Percentiles rank a stretch among this genome's conserved stretches.
phyloP scores from a whole-genome alignment of 495 filamentous ascomycete genomes.

The Penicillium atrosanguineum region DNA sequence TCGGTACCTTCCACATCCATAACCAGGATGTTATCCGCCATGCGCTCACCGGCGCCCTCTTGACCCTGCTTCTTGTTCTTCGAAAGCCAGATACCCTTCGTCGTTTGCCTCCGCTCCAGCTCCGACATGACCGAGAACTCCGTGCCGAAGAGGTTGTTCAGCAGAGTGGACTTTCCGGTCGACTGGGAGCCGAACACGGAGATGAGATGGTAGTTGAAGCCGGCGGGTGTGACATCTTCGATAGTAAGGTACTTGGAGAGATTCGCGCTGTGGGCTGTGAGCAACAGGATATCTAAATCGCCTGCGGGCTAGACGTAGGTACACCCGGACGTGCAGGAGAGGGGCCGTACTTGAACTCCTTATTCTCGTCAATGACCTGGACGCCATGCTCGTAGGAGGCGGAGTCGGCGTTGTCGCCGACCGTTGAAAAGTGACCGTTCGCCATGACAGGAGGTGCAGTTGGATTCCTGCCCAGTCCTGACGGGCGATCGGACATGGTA shows the following conservation, averaged over 20 bases:
- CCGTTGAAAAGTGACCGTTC: constrained; percentile 85
- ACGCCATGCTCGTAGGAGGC: constrained; percentile 83
- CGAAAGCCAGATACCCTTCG: constrained; percentile 99
- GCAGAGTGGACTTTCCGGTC: constrained; percentile 94
- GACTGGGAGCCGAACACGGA: constrained; percentile 99
- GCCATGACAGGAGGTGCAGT: constrained; percentile 61
- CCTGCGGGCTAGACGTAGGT: neutral
- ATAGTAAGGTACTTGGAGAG: constrained; percentile 76
- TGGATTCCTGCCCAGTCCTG: constrained; percentile 32
- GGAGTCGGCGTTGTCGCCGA: constrained; percentile 66
- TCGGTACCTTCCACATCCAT: constrained; percentile 99
- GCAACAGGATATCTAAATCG: constrained; percentile 4
- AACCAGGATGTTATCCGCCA: constrained; percentile 97
- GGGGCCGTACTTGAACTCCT: constrained; percentile 80
- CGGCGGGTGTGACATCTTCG: constrained; percentile 76
- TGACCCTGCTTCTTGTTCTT: constrained; percentile 71
- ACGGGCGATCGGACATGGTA: constrained; percentile 30
- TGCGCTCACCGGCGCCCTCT: constrained; percentile 41
- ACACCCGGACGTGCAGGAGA: constrained; percentile 2
- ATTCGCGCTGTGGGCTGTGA: constrained; percentile 57
- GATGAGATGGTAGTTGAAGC: constrained; percentile 98
- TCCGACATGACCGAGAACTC: constrained; percentile 97
- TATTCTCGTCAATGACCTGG: constrained; percentile 94
- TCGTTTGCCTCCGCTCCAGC: constrained; percentile 84
- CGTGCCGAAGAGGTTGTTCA: constrained; percentile 95